These are phyloP conservation scores for Calycina marina DNA, from an alignment of 2,329 filamentous ascomycete species.

Conservation along the genomic window DNA sequence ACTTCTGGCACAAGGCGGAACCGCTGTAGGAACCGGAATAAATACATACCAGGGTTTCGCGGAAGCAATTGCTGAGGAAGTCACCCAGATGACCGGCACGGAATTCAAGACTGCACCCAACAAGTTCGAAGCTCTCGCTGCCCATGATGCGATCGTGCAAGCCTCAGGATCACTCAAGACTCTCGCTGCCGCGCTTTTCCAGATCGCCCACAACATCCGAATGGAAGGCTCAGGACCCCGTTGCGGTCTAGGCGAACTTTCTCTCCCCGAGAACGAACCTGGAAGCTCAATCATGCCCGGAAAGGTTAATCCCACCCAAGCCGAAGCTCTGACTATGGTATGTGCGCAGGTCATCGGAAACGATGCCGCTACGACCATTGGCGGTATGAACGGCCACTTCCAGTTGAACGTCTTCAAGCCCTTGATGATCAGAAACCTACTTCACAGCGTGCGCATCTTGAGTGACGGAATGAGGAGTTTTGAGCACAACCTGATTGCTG, in stretches of 20 bases:
- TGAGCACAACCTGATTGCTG: conserved; percentile 80
- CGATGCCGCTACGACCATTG: conserved; percentile 82
- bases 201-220: conserved; percentile 95
- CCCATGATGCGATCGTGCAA: conserved; percentile 92
- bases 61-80: conserved; percentile 80
- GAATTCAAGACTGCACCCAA: conserved; percentile 94
- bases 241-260: conserved; percentile 87
- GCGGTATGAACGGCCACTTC: conserved; percentile 95
- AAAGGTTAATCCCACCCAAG: conserved; percentile 98
- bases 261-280: conserved; percentile 93
- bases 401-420: conserved; percentile 99
- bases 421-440: conserved; percentile 82
- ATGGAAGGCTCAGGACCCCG: conserved; percentile 93
- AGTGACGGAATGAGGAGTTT: conserved; percentile 91
- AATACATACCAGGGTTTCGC: conserved; percentile 97
- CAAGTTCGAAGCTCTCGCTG: conserved; percentile 95
- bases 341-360: conserved; percentile 98
- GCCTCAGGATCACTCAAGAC: conserved; percentile 90
- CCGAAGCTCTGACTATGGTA: conserved; percentile 94
- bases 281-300: conserved; percentile 98
- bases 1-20: conserved; percentile 86
- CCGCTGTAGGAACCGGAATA: conserved; percentile 90
- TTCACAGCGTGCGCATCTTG: conserved; percentile 81
- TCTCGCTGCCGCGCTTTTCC: conserved; percentile 79
- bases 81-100: conserved; percentile 82